Conservation (phyloP, 306 rosid species). For the Boehmeria nivea region DNA sequence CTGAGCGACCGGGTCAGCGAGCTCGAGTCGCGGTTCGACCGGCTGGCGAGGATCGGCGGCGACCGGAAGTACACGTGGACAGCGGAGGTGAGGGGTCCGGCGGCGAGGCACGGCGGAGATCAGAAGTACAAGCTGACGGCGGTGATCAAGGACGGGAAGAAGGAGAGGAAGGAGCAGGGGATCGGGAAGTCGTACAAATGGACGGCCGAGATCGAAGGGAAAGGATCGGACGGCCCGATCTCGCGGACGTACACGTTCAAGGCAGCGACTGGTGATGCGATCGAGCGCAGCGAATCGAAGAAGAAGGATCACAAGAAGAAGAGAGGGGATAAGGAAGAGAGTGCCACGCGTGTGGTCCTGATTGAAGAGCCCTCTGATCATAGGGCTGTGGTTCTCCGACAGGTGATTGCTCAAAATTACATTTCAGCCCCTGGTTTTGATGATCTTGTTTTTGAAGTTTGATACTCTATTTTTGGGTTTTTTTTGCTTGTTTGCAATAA, state of each 20-base stretch:
- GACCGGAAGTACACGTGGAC: slow-evolving; percentile 84
- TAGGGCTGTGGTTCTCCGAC: slow-evolving; percentile 65
- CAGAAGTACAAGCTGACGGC: slow-evolving; percentile 71
- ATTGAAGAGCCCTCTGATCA: slow-evolving; percentile 59
- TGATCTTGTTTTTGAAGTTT: neutral
- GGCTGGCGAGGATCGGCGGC: slow-evolving; percentile 26
- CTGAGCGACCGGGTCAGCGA: slow-evolving; percentile 57
- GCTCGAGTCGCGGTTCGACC: slow-evolving; percentile 69
- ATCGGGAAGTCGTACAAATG: slow-evolving; percentile 50
- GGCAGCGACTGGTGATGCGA: slow-evolving; percentile 38
- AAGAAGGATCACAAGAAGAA: slow-evolving; percentile 32
- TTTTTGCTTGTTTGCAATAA: neutral
- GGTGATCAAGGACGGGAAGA: slow-evolving; percentile 54
- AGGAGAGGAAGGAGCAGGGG: slow-evolving; percentile 28
- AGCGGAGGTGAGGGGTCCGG: slow-evolving; percentile 62
- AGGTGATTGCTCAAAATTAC: slow-evolving; percentile 37
- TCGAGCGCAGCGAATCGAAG: slow-evolving; percentile 20
- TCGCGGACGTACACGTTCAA: slow-evolving; percentile 52
- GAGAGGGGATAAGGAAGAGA: slow-evolving; percentile 39
- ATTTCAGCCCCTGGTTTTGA: neutral
- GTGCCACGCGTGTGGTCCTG: slow-evolving; percentile 60
- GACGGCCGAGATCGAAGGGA: slow-evolving; percentile 83
- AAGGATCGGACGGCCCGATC: slow-evolving; percentile 43
- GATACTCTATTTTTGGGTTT: neutral
- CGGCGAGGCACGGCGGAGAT: slow-evolving; percentile 48